phyloP scores from a whole-genome alignment of 306 rosid genomes.

The Sesbania bispinosa region DNA sequence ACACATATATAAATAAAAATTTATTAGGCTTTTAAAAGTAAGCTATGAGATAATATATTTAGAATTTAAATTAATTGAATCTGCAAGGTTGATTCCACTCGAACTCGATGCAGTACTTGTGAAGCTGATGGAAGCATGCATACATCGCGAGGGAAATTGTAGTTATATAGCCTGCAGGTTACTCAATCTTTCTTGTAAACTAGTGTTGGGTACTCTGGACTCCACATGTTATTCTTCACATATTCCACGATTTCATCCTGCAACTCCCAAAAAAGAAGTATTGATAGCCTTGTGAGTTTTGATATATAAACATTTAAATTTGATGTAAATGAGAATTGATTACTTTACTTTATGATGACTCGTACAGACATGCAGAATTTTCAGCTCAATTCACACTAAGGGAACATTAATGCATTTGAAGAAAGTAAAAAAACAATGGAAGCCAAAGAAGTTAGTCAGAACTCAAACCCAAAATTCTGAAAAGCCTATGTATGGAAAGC shows the following conservation, averaged over 20 bases:
- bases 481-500: neutral
- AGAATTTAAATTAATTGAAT: neutral
- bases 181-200: conserved; percentile 70
- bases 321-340: neutral
- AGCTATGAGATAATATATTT: neutral
- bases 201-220: conserved; percentile 79
- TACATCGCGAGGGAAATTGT: neutral
- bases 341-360: conserved; percentile 3
- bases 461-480: neutral
- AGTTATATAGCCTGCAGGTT: neutral
- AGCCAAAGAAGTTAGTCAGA: conserved; percentile 1
- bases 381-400: neutral
- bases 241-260: conserved; percentile 69
- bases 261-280: conserved; percentile 27
- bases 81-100: conserved; percentile 12
- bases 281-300: neutral
- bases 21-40: neutral
- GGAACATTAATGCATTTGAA: neutral
- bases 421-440: neutral
- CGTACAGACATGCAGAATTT: neutral
- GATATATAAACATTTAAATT: neutral
- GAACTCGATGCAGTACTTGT: too few relatives aligned
- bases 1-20: too few relatives aligned
- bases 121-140: too few relatives aligned
- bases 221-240: conserved; percentile 86